Percentiles rank a stretch among this genome's conserved stretches.
phyloP scores from a whole-genome alignment of 2,329 filamentous ascomycete genomes.

The Fusarium sp. region DNA sequence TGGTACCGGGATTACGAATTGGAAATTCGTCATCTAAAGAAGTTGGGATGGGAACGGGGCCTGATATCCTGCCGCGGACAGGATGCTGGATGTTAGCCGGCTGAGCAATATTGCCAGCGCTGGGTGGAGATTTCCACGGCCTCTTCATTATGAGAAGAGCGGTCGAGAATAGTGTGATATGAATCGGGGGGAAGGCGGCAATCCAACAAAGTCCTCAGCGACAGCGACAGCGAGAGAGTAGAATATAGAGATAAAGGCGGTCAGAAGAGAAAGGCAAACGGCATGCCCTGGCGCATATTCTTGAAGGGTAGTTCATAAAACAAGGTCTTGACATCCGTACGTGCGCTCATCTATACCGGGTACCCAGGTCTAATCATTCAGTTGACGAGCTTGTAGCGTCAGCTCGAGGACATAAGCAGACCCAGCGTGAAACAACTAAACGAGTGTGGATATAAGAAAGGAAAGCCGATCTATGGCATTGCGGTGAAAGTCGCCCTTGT shows the following conservation, averaged over 20 bases:
- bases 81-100: slow-evolving; percentile 50
- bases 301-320: slow-evolving; percentile 33
- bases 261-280: slow-evolving; percentile 21
- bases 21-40: slow-evolving; percentile 63
- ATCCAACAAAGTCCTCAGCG: slow-evolving; percentile 14
- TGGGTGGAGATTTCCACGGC: slow-evolving; percentile 58
- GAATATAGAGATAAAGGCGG: slow-evolving; percentile 27
- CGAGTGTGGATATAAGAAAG: slow-evolving; percentile 36
- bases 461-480: slow-evolving; percentile 41
- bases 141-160: slow-evolving; percentile 49
- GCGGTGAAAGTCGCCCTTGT: slow-evolving; percentile 39
- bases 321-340: slow-evolving; percentile 35
- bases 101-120: slow-evolving; percentile 42
- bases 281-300: slow-evolving; percentile 38
- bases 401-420: slow-evolving; percentile 24
- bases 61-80: slow-evolving; percentile 67
- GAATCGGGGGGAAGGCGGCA: slow-evolving; percentile 9
- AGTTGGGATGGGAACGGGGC: slow-evolving; percentile 65
- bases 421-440: slow-evolving; percentile 29
- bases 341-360: slow-evolving; percentile 39
- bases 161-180: background rate
- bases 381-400: slow-evolving; percentile 26
- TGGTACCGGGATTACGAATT: slow-evolving; percentile 55
- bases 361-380: slow-evolving; percentile 40
- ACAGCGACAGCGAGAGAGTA: slow-evolving; percentile 22